These are phyloP conservation scores for Saturnispora zaruensis DNA, from an alignment of 805 yeast species.

Conservation along the genomic window DNA sequence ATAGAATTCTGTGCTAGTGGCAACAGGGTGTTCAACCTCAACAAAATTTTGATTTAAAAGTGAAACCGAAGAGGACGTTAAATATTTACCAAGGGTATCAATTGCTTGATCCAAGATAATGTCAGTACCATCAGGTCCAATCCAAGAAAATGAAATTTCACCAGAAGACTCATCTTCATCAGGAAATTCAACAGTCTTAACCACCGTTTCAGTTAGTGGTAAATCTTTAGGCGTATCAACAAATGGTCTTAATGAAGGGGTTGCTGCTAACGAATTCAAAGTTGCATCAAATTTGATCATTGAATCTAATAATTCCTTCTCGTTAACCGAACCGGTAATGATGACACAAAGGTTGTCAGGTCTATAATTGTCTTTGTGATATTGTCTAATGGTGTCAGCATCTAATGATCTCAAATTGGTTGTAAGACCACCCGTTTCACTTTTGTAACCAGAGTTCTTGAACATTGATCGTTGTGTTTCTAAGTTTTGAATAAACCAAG, in stretches of 20 bases:
- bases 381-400: constrained; percentile 64
- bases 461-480: constrained; percentile 52
- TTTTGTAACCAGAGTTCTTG: constrained; percentile 68
- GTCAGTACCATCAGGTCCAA: constrained; percentile 62
- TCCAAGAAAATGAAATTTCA: constrained; percentile 65
- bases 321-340: constrained; percentile 79
- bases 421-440: constrained; percentile 91
- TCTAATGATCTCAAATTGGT: constrained; percentile 65
- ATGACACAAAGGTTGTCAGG: constrained; percentile 80
- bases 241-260: constrained; percentile 58
- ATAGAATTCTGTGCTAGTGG: constrained; percentile 59
- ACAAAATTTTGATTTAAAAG: constrained; percentile 62
- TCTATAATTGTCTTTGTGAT: constrained; percentile 64
- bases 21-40: constrained; percentile 74
- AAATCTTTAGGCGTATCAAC: constrained; percentile 53
- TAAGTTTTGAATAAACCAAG: constrained; percentile 57
- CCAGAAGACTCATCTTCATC: constrained; percentile 84
- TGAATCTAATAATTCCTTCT: constrained; percentile 52
- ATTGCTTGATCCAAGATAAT: constrained; percentile 54
- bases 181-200: constrained; percentile 65
- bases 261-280: constrained; percentile 36
- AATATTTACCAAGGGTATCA: constrained; percentile 61
- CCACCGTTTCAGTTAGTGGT: constrained; percentile 31
- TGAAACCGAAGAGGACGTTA: constrained; percentile 72
- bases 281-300: constrained; percentile 55